Conservation (phyloP, 2,329 filamentous ascomycete genomes). For the Hypoxylon sp. region DNA sequence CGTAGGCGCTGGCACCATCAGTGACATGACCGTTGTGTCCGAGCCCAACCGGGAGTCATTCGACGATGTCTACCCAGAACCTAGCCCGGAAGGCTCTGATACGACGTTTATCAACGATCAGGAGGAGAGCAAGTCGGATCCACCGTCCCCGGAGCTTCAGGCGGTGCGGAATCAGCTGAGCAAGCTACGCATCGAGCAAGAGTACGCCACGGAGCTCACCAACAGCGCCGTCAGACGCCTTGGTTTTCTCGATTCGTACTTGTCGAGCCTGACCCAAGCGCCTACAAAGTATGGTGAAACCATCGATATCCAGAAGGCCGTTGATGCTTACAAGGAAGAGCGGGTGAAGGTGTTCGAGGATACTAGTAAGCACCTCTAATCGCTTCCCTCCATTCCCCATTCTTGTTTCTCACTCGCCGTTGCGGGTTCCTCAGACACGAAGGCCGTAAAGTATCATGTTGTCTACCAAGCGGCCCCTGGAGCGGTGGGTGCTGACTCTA, state of each 20-base stretch:
- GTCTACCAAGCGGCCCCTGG: neutral
- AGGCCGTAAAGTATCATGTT: neutral
- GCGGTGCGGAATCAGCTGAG: conserved; percentile 45
- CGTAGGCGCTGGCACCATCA: conserved; percentile 64
- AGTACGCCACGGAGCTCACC: conserved; percentile 43
- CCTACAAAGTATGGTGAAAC: conserved; percentile 32
- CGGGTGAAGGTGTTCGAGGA: conserved; percentile 52
- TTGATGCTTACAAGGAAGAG: conserved; percentile 54
- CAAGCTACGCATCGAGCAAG: conserved; percentile 44
- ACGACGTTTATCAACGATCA: conserved; percentile 40
- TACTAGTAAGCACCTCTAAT: neutral
- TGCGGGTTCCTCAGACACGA: neutral
- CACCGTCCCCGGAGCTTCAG: conserved; percentile 43
- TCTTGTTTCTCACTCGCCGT: neutral
- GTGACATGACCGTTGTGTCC: conserved; percentile 68
- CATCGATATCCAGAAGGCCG: conserved; percentile 47
- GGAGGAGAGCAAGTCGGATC: conserved; percentile 37
- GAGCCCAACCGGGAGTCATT: conserved; percentile 63
- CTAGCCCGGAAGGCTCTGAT: conserved; percentile 49
- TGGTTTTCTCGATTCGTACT: conserved; percentile 52
- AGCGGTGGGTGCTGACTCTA: neutral
- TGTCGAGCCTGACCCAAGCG: conserved; percentile 46
- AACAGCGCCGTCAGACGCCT: conserved; percentile 50
- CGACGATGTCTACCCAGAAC: conserved; percentile 61
- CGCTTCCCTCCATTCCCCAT: neutral